These are phyloP conservation scores for Sarocladium oryzae DNA, from an alignment of 2,329 filamentous ascomycete genomes.

Conservation along the genomic window DNA sequence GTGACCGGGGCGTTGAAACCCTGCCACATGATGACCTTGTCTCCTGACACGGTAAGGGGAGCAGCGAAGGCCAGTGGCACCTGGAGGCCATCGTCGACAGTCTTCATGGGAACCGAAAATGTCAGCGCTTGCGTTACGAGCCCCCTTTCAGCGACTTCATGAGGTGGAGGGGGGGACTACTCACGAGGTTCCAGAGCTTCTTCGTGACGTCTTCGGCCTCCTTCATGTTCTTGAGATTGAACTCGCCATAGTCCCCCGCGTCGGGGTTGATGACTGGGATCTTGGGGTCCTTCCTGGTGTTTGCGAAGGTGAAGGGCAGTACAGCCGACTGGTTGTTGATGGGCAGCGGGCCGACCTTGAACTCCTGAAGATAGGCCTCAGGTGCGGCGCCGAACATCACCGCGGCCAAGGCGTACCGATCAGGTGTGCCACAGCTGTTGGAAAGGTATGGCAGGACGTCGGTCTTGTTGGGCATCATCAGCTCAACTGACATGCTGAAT, in stretches of 20 bases:
- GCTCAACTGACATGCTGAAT: not conserved
- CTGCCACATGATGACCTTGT: slow-evolving; percentile 39
- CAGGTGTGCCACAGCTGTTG: slow-evolving; percentile 25
- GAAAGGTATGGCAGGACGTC: slow-evolving; percentile 39
- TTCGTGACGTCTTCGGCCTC: not conserved
- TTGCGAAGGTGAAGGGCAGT: slow-evolving; percentile 8
- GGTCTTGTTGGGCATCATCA: slow-evolving; percentile 34
- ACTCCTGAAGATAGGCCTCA: slow-evolving; percentile 33
- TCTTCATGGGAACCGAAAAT: too few relatives aligned
- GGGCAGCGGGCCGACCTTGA: slow-evolving; percentile 43
- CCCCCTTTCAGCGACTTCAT: too few relatives aligned
- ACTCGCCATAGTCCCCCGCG: not conserved
- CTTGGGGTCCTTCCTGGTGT: slow-evolving; percentile 31
- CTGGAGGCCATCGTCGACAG: slow-evolving; percentile 33
- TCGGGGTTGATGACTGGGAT: slow-evolving; percentile 17
- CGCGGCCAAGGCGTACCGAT: slow-evolving; percentile 36
- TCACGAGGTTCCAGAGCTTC: not conserved
- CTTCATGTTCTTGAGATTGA: not conserved
- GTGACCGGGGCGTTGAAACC: slow-evolving; percentile 34
- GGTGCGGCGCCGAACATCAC: slow-evolving; percentile 32
- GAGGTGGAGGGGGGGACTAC: not conserved
- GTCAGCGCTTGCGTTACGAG: too few relatives aligned
- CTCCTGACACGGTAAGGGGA: slow-evolving; percentile 33
- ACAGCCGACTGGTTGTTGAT: slow-evolving; percentile 29
- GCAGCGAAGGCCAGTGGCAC: slow-evolving; percentile 34